Percentiles rank a stretch among this genome's conserved stretches.
These are phyloP conservation scores for Tolypocladium sp. DNA, from an alignment of 2,329 filamentous ascomycete genomes.

Conservation along the genomic window DNA sequence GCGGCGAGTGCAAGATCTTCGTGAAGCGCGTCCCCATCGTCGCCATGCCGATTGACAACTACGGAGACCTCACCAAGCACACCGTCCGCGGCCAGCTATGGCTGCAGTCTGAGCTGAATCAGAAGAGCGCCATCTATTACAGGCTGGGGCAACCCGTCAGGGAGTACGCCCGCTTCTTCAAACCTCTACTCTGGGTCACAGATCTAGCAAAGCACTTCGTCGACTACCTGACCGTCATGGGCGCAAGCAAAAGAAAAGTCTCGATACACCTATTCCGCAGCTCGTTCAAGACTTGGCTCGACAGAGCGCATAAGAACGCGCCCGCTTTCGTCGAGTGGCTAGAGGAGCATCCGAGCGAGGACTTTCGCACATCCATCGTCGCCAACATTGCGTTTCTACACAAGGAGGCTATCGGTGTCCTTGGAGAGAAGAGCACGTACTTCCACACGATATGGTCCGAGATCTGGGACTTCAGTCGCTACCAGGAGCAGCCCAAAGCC, in stretches of 20 bases:
- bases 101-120: slow-evolving; percentile 47
- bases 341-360: slow-evolving; percentile 31
- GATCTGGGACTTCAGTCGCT: slow-evolving; percentile 25
- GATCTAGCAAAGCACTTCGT: slow-evolving; percentile 63
- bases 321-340: slow-evolving; percentile 46
- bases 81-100: slow-evolving; percentile 49
- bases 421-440: slow-evolving; percentile 18
- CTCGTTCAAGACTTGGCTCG: slow-evolving; percentile 50
- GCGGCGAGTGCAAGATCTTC: slow-evolving; percentile 33
- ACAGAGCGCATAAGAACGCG: slow-evolving; percentile 29
- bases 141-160: slow-evolving; percentile 42
- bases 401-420: slow-evolving; percentile 50
- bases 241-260: slow-evolving; percentile 24
- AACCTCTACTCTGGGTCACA: slow-evolving; percentile 61
- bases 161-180: slow-evolving; percentile 55
- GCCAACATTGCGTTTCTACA: slow-evolving; percentile 55
- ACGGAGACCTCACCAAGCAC: slow-evolving; percentile 36
- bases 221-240: slow-evolving; percentile 46
- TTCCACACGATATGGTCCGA: slow-evolving; percentile 47
- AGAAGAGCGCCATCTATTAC: slow-evolving; percentile 48
- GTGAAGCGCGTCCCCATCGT: slow-evolving; percentile 48
- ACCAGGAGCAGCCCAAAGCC: slow-evolving; percentile 13
- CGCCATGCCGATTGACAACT: slow-evolving; percentile 56
- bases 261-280: slow-evolving; percentile 46
- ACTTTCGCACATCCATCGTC: slow-evolving; percentile 55